Conservation (phyloP, 208 protist species). For the Crithidia expoeki region DNA sequence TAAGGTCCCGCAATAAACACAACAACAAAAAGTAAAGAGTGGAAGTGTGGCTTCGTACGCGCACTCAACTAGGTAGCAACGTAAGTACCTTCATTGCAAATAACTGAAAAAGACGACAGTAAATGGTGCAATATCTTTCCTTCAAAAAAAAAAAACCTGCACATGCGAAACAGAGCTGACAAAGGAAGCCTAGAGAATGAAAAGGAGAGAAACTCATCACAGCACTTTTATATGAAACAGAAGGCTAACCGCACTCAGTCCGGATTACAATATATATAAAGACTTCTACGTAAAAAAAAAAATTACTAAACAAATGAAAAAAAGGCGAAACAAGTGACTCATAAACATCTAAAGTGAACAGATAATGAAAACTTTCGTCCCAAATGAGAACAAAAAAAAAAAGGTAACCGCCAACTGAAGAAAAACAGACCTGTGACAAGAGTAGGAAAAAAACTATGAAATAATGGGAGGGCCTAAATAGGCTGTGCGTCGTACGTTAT, state of each 20-base stretch:
- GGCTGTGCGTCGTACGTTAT: conserved; percentile 61
- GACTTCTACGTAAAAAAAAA: neutral
- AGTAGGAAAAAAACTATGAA: conserved; percentile 25
- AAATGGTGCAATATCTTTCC: neutral
- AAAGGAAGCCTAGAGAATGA: conserved; percentile 21
- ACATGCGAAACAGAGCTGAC: conserved; percentile 15
- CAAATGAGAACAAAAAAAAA: neutral
- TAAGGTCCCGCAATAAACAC: neutral
- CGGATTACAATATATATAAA: neutral
- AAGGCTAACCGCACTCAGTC: neutral
- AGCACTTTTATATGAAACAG: neutral
- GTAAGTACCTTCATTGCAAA: neutral
- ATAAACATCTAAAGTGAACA: neutral
- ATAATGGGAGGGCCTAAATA: conserved; percentile 10
- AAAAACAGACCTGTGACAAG: neutral
- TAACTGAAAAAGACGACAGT: neutral
- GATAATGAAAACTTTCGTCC: neutral
- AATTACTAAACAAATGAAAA: neutral
- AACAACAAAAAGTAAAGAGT: neutral
- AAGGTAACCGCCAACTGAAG: neutral
- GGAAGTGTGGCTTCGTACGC: neutral
- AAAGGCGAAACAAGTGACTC: neutral
- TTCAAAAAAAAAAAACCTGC: conserved; percentile 1
- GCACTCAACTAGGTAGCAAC: neutral
- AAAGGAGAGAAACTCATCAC: neutral